phyloP scores from a whole-genome alignment of 2,329 filamentous ascomycete species.

The Microcera coccophila region DNA sequence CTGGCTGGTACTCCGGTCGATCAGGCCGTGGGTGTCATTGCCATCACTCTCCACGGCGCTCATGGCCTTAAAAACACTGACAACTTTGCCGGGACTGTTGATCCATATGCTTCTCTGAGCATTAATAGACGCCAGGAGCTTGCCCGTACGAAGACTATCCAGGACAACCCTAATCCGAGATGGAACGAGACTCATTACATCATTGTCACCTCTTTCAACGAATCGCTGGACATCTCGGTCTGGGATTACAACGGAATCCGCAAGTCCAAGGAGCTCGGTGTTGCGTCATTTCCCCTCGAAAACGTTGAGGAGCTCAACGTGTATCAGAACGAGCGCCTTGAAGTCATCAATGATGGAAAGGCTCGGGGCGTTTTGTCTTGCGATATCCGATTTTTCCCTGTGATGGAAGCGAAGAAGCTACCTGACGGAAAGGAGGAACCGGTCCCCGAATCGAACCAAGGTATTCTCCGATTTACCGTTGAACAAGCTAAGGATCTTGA shows the following conservation, averaged over 20 bases:
- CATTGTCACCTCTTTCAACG: slow-evolving; percentile 86
- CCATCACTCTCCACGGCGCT: slow-evolving; percentile 85
- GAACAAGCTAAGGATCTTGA: slow-evolving; percentile 97
- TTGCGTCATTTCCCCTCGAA: slow-evolving; percentile 80
- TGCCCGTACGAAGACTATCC: slow-evolving; percentile 82
- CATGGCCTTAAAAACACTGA: slow-evolving; percentile 92
- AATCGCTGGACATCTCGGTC: slow-evolving; percentile 77
- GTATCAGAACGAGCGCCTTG: slow-evolving; percentile 79
- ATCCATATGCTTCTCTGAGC: slow-evolving; percentile 83
- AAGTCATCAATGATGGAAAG: slow-evolving; percentile 81
- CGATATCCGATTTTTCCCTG: slow-evolving; percentile 93
- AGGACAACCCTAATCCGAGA: slow-evolving; percentile 78
- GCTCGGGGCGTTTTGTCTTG: slow-evolving; percentile 72
- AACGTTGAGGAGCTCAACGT: slow-evolving; percentile 71
- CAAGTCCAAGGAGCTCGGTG: slow-evolving; percentile 93
- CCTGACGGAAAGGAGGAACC: slow-evolving; percentile 76
- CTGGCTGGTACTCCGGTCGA: slow-evolving; percentile 89
- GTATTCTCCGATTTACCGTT: slow-evolving; percentile 88
- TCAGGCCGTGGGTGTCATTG: slow-evolving; percentile 90
- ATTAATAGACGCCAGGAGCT: slow-evolving; percentile 79
- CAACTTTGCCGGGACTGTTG: slow-evolving; percentile 85
- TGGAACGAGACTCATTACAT: slow-evolving; percentile 98
- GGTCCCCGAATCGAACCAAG: slow-evolving; percentile 84
- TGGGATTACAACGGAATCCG: slow-evolving; percentile 94
- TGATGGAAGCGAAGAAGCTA: slow-evolving; percentile 67